Evolutionary conservation across 1,284 basidiomycete genomes (phyloP).

Genomic region (Melampsora americana): DNA sequence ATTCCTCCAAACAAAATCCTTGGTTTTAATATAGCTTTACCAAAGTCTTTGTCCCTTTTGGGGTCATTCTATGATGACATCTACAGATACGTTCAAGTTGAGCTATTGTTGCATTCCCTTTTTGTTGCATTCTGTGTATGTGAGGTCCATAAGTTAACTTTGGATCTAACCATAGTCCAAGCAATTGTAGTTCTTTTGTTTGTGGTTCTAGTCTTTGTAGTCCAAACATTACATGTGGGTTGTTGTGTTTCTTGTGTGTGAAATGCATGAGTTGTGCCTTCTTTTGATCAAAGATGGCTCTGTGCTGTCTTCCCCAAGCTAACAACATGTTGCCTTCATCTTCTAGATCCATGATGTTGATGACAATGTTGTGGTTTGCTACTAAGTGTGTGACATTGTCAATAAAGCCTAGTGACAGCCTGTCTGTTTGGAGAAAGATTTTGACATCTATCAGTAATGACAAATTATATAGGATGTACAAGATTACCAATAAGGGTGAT

Average conservation of each 20-base stretch:
- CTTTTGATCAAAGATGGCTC: constrained; percentile 24
- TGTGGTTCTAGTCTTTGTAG: neutral
- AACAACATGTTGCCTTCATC: no score
- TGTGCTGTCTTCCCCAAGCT: no score
- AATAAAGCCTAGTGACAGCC: no score
- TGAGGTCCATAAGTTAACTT: neutral
- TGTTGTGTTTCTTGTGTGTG: neutral
- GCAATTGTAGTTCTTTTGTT: neutral
- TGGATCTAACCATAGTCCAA: neutral
- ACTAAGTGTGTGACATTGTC: no score
- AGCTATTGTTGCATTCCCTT: neutral
- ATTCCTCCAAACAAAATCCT: neutral
- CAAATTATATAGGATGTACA: no score
- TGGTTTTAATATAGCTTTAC: neutral
- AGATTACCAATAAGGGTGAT: no score
- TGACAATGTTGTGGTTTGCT: no score
- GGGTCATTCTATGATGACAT: neutral
- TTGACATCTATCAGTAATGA: no score
- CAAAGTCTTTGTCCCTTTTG: neutral
- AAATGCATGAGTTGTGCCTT: constrained; percentile 10
- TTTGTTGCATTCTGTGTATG: neutral
- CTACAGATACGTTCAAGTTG: neutral
- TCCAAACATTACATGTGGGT: neutral
- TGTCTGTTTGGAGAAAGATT: no score
- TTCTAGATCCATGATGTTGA: no score